Conservation (phyloP, 176 grass and related monocot genomes). For the Elaeis guineensis region DNA sequence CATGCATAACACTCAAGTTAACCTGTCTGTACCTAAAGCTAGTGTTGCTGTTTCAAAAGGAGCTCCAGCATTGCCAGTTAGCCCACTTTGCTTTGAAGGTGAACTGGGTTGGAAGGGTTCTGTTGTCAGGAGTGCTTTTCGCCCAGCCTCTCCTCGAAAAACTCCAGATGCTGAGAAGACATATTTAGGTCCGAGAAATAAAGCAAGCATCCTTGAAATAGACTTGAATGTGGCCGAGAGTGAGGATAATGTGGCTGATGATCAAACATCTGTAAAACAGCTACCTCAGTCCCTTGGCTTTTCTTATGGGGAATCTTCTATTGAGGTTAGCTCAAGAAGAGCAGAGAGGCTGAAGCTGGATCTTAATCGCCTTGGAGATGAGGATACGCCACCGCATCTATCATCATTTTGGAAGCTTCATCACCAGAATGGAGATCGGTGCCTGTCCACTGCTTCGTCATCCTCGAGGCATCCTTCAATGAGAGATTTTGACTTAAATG, state of each 20-base stretch:
- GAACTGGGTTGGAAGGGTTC: conserved; percentile 18
- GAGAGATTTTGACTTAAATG: conserved; percentile 3
- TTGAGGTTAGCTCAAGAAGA: conserved; percentile 7
- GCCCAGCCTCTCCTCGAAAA: conserved; percentile 6
- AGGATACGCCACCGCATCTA: background rate
- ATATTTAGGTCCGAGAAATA: background rate
- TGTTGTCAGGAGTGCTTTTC: conserved; percentile 17
- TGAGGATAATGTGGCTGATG: background rate
- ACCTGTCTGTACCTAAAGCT: conserved; percentile 46
- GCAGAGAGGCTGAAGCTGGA: conserved; percentile 9
- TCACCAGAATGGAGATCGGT: conserved; percentile 5
- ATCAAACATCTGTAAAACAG: background rate
- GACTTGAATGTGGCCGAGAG: conserved; percentile 10
- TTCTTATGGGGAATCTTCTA: conserved; percentile 7
- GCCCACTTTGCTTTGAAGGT: conserved; percentile 37
- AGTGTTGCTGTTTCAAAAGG: conserved; percentile 48
- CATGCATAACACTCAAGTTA: conserved; percentile 19
- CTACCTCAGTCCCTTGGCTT: background rate
- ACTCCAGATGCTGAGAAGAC: conserved; percentile 1
- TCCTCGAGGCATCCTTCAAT: background rate
- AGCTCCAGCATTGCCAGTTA: conserved; percentile 33
- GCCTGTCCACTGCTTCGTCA: background rate
- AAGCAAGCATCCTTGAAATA: conserved; percentile 2
- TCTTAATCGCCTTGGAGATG: conserved; percentile 14
- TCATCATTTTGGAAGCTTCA: conserved; percentile 2